A percentile compares a stretch with the other conserved stretches of the same genome.
phyloP scores from a whole-genome alignment of 192 early-diverging fungal species.

The Geranomyces michiganensis region DNA sequence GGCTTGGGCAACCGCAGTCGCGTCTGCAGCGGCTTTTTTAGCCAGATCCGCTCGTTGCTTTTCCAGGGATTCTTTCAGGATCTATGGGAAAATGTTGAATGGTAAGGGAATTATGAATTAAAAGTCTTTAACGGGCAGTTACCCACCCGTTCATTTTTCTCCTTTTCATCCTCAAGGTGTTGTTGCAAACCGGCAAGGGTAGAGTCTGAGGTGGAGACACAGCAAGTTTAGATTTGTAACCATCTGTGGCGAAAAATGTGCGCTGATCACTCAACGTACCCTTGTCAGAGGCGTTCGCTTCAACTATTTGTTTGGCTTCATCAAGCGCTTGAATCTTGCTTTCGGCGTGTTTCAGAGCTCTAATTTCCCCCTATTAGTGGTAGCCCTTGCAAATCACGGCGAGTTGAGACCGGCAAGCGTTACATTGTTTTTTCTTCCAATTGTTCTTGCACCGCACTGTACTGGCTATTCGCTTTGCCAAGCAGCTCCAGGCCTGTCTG shows the following conservation, averaged over 20 bases:
- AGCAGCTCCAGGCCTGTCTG: not conserved
- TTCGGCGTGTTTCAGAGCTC: not conserved
- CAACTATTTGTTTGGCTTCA: not conserved
- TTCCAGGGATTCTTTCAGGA: not conserved
- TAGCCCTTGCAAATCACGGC: not conserved
- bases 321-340: not conserved
- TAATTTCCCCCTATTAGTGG: not conserved
- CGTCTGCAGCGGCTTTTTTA: slow-evolving; percentile 17
- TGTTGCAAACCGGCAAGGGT: too few relatives aligned
- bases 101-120: too few relatives aligned
- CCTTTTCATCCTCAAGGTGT: too few relatives aligned
- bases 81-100: not conserved
- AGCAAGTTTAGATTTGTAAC: too few relatives aligned
- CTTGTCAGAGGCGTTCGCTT: not conserved
- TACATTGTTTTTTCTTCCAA: not conserved
- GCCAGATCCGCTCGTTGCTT: slow-evolving; percentile 11
- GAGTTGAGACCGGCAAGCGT: not conserved
- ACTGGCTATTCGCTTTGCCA: not conserved
- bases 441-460: not conserved
- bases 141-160: too few relatives aligned
- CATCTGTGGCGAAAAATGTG: too few relatives aligned
- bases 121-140: too few relatives aligned
- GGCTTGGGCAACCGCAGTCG: not conserved
- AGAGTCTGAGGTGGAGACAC: too few relatives aligned
- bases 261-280: not conserved